phyloP scores from a whole-genome alignment of 2,329 filamentous ascomycete genomes.

The Chrysoporthe deuterocubensis region DNA sequence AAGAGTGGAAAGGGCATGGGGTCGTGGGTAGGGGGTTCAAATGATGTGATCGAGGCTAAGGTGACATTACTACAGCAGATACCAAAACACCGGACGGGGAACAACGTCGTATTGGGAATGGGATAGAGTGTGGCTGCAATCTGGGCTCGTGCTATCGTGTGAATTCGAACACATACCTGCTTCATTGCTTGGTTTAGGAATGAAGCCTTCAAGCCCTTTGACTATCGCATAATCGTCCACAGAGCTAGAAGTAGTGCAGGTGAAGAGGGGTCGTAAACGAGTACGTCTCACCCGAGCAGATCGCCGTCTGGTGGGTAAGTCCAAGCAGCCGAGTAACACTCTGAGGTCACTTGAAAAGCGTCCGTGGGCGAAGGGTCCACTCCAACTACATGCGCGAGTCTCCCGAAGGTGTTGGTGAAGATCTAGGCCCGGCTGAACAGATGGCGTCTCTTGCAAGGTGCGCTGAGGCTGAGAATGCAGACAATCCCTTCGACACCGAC shows the following conservation, averaged over 20 bases:
- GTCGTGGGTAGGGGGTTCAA: slow-evolving; percentile 14
- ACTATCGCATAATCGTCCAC: background rate
- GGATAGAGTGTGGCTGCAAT: background rate
- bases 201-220: background rate
- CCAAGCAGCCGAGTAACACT: background rate
- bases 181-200: background rate
- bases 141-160: background rate
- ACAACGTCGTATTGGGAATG: slow-evolving; percentile 13
- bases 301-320: background rate
- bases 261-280: background rate
- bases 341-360: background rate
- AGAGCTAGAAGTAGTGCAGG: background rate
- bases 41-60: slow-evolving; percentile 29
- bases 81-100: slow-evolving; percentile 11
- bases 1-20: slow-evolving; percentile 23
- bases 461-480: slow-evolving; percentile 1
- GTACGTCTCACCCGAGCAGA: background rate
- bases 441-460: background rate
- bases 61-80: slow-evolving; percentile 21
- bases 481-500: background rate
- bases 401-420: background rate
- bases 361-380: background rate
- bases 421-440: background rate
- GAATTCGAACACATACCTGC: background rate
- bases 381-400: background rate